Evolutionary conservation across 352 stramenopile species (phyloP).

Genomic region (Sclerospora graminicola): DNA sequence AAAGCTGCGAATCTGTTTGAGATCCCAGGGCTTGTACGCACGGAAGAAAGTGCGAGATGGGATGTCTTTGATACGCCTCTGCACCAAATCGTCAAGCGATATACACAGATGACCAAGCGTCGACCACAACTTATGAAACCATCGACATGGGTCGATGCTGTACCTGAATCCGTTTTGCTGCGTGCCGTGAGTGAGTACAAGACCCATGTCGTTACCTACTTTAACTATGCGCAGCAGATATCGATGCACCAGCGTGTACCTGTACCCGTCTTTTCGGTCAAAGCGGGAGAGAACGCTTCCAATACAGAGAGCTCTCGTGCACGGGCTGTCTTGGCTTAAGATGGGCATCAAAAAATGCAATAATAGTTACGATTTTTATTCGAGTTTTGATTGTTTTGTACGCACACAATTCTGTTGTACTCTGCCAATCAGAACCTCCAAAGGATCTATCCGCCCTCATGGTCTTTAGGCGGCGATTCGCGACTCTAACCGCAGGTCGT

Average conservation of each 20-base stretch:
- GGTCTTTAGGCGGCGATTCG: too few species aligned
- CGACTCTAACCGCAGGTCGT: not conserved
- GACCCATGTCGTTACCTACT: constrained; percentile 58
- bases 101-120: constrained; percentile 37
- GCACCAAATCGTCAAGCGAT: constrained; percentile 37
- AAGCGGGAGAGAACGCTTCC: constrained; percentile 16
- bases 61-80: constrained; percentile 53
- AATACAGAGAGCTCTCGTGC: constrained; percentile 3
- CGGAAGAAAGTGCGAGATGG: constrained; percentile 28
- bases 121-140: constrained; percentile 4
- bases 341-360: too few species aligned
- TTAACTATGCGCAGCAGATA: constrained; percentile 36
- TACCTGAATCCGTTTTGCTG: constrained; percentile 31
- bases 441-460: too few species aligned
- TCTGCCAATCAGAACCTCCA: too few species aligned
- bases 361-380: too few species aligned
- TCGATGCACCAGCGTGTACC: constrained; percentile 61
- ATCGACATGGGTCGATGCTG: constrained; percentile 31
- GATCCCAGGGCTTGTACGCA: constrained; percentile 51
- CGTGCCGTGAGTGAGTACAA: constrained; percentile 61
- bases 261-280: constrained; percentile 43
- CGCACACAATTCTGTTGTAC: too few species aligned
- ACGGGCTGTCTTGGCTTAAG: constrained; percentile 18
- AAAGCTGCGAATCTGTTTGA: constrained; percentile 56
- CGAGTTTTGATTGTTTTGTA: too few species aligned